Base-by-base conservation (phyloP, 306 rosid genomes). In the Cajanus cajan region DNA sequence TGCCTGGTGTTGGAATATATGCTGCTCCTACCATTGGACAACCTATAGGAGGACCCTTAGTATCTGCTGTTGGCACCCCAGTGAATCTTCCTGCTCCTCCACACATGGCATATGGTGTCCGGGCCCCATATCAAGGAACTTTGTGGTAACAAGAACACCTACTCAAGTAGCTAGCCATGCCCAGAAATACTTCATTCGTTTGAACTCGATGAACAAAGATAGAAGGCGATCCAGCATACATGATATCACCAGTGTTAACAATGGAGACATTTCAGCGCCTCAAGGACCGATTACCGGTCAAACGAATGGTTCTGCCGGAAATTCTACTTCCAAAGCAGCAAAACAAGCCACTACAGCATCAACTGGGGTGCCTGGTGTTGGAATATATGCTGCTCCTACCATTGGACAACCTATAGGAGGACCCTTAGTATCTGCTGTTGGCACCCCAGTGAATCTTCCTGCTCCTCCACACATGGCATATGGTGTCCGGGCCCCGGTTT, bases 161-260 rank as follows among this genome's bases (percentile, higher is more conserved):
- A 94, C 98, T 0, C 98, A 94, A 85, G 98, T 94, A 73, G 98
- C 98, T 62, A 94, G 97, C 83, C 98, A 94, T 47, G 97, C 98
- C 21, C 98, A 94, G 57, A 94, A 94, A 59, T 94, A 94, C 83
- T 94, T 94, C 88, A 94, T 94, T 33, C 98, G 98, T 18, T 80
- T 94, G 86, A 94, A 92, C 80, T 94, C 98, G 0, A 94, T 94
- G 95, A 94, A 92, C 85, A 94, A 92, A 82, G 98, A 94, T 63
- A 80, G 98, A 86, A 88, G 98, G 85, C 89, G 98, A 85, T 94
- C 98, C 14, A 94, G 98, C 84, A 94, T 94, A 79, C 98, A 94
- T 39, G 98, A 94, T 54, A 94, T 94, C 45, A 94, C 98, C 50
- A 94, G 92, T 19, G 95, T 94, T 18, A 84, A 85, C 83, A 92